Conservation (phyloP, 352 stramenopile species). For the Phytophthora uliginosa region DNA sequence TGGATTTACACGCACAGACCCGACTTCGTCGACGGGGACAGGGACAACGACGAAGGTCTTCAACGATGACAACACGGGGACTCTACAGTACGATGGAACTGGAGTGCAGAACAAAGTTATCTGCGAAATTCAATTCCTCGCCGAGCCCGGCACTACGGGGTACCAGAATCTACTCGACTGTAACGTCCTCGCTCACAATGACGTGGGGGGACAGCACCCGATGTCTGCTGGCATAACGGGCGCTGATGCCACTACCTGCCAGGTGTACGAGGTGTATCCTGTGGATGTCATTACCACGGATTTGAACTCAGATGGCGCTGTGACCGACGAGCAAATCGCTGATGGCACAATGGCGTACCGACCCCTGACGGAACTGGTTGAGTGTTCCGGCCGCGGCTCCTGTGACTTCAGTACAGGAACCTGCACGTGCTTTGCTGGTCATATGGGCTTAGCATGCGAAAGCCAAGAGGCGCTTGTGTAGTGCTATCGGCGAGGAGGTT, state of each 20-base stretch:
- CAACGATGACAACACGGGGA: conserved; percentile 2
- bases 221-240: background rate
- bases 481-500: background rate
- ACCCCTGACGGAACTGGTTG: conserved; percentile 55
- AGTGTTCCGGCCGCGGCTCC: conserved; percentile 70
- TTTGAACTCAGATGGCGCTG: background rate
- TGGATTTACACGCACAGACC: conserved; percentile 36
- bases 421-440: conserved; percentile 75
- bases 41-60: conserved; percentile 9
- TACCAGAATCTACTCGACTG: conserved; percentile 70
- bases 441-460: conserved; percentile 84
- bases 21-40: background rate
- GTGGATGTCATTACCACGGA: background rate
- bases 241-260: conserved; percentile 30
- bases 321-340: background rate
- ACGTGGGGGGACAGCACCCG: conserved; percentile 48
- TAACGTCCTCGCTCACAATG: conserved; percentile 46
- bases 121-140: conserved; percentile 59
- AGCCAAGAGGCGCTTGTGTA: conserved; percentile 50
- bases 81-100: background rate
- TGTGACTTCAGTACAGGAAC: conserved; percentile 65
- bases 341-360: conserved; percentile 5
- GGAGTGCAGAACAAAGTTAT: conserved; percentile 1
- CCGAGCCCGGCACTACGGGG: conserved; percentile 62
- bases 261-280: conserved; percentile 47